Conservation (phyloP, 805 yeast species). For the Phaffomyces thermotolerans region DNA sequence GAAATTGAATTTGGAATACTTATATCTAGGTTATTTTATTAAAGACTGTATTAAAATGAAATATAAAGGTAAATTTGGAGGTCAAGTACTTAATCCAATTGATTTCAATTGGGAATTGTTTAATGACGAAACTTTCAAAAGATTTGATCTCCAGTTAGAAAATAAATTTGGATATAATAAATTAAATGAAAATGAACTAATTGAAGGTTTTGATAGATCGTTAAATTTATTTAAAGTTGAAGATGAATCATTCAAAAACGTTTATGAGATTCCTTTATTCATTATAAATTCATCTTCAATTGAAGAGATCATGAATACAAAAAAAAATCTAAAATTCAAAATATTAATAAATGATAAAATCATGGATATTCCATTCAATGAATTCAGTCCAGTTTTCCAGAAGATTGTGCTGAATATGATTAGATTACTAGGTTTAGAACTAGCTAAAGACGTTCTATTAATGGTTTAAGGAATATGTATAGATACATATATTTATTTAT, state of each 20-base stretch:
- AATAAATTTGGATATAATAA: conserved; percentile 1
- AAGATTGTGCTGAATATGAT: background rate
- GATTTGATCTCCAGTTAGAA: conserved; percentile 1
- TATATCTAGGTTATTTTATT: conserved; percentile 76
- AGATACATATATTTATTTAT: background rate
- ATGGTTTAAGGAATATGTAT: too few relatives aligned
- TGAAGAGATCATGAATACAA: background rate
- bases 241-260: background rate
- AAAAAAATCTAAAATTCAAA: too few relatives aligned
- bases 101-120: conserved; percentile 6
- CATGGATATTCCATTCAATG: background rate
- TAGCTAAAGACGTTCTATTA: too few relatives aligned
- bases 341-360: too few relatives aligned
- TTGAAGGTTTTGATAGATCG: background rate
- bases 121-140: background rate
- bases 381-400: background rate
- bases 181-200: background rate
- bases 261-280: conserved; percentile 5
- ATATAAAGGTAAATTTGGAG: conserved; percentile 75
- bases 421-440: background rate
- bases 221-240: background rate
- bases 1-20: conserved; percentile 38
- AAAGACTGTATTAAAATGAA: conserved; percentile 77
- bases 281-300: conserved; percentile 1
- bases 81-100: conserved; percentile 55